Base-by-base conservation (phyloP, 2,329 filamentous ascomycete species). In the Fusarium protoensiforme region DNA sequence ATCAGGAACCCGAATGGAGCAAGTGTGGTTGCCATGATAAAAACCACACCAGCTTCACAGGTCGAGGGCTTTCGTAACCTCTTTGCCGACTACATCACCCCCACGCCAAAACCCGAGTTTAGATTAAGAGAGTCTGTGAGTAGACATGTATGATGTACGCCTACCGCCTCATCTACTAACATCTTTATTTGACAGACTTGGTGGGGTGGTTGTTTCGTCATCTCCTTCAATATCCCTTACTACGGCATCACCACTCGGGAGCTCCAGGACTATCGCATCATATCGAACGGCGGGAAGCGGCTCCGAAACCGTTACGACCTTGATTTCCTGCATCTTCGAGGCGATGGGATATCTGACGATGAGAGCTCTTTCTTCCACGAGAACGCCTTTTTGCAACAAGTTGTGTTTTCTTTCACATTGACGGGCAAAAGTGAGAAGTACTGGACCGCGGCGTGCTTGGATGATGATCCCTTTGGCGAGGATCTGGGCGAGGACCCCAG, bases 211-310 rank as follows among this genome's bases (percentile, higher is more conserved):
- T 43, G 51, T 9, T 75, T 74, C n/a, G 11, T 65, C 7, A 64
- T 74, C 46, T 57, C 54, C 14, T 61, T 64, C 48, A 65, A 67
- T 11, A 22, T 74, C 14, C 71, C 67, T 1, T 74, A 61, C 35
- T 72, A 57, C 7, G 67, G 54, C 2, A 61, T 70, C 7, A 61
- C 51, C 7, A 51, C 36, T 3, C 36, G 27, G 2, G 48, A 61
- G 1, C 46, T 29, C 2, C 38, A 61, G 10, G 71, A 72, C 8
- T 38, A 0, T 9, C 60, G 71, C 5, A 41, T 11, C 3, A 46
- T 68, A 11, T 53, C 60, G 2, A 29, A 64, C 13, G 41, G 39
- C 7, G 13, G 39, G 3, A 1, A 43, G 3, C 13, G 3, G 6
- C 20, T 43, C 41, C n/a, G 41, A 24, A 43, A 16, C 20, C 41